A percentile compares a stretch with the other conserved stretches of the same genome.
phyloP scores from a whole-genome alignment of 768 basidiomycete genomes.

The Boletellus emodensis region DNA sequence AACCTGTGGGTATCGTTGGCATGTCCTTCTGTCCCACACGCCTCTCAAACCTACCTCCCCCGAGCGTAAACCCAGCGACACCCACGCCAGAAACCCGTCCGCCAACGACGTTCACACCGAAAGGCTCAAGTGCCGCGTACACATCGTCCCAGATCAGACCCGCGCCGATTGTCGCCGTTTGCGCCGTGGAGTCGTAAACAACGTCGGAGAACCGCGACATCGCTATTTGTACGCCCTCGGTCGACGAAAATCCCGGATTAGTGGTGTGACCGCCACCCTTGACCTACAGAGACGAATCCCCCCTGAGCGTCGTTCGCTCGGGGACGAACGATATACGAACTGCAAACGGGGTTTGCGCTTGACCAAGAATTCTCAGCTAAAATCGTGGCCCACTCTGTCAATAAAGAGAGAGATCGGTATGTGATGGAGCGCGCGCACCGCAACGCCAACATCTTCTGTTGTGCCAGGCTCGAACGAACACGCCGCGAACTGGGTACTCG shows the following conservation, averaged over 20 bases:
- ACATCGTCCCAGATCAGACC: conserved; percentile 60
- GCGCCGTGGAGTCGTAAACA: conserved; percentile 34
- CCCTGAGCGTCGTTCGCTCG: background rate
- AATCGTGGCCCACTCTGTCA: background rate
- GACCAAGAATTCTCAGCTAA: conserved; percentile 32
- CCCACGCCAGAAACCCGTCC: conserved; percentile 51
- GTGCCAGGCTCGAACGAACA: conserved; percentile 59
- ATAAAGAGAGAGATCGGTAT: background rate
- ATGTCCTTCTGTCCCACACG: background rate
- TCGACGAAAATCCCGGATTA: conserved; percentile 55
- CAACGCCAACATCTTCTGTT: conserved; percentile 43
- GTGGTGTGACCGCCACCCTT: conserved; percentile 56
- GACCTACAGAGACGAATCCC: conserved; percentile 33
- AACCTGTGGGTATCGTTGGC: conserved; percentile 33
- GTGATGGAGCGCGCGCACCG: conserved; percentile 30
- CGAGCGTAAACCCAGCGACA: conserved; percentile 51
- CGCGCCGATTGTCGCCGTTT: conserved; percentile 37
- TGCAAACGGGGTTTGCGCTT: conserved; percentile 34
- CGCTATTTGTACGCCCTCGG: conserved; percentile 51
- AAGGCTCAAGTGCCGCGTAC: conserved; percentile 44
- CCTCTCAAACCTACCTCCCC: conserved; percentile 39
- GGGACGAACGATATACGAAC: background rate
- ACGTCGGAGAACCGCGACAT: conserved; percentile 47
- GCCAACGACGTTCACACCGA: conserved; percentile 51
- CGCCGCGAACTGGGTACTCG: conserved; percentile 39